These are phyloP conservation scores for Epichloe gansuensis DNA, from an alignment of 2,329 filamentous ascomycete species.

Conservation along the genomic window DNA sequence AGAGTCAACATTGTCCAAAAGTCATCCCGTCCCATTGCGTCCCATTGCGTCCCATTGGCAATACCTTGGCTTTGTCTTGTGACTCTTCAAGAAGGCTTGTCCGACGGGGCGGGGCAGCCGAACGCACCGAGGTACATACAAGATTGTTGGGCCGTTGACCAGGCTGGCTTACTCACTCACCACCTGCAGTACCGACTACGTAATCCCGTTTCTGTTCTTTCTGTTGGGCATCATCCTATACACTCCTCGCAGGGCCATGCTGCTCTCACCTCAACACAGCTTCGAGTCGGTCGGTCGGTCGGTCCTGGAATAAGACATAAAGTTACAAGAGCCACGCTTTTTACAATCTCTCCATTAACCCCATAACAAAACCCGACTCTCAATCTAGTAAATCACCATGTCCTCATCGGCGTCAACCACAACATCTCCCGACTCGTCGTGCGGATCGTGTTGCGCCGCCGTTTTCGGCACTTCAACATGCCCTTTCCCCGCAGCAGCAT, in stretches of 20 bases:
- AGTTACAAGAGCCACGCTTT: neutral
- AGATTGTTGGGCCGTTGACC: no score
- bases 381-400: slow-evolving; percentile 68
- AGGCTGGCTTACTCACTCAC: no score
- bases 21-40: no score
- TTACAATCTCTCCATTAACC: neutral
- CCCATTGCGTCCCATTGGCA: no score
- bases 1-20: no score
- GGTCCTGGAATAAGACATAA: neutral
- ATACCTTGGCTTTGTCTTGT: neutral
- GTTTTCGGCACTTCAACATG: neutral
- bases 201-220: neutral
- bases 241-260: no score
- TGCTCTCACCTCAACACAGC: neutral
- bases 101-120: no score
- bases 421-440: slow-evolving; percentile 64
- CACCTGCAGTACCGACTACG: no score
- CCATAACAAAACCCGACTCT: neutral
- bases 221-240: neutral
- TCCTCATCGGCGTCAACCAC: slow-evolving; percentile 80
- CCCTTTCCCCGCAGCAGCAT: neutral
- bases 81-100: neutral
- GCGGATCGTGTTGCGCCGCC: slow-evolving; percentile 28
- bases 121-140: no score
- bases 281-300: neutral